Evolutionary conservation across 208 protist genomes (phyloP).

Genomic region (Acanthamoeba lenticulata): DNA sequence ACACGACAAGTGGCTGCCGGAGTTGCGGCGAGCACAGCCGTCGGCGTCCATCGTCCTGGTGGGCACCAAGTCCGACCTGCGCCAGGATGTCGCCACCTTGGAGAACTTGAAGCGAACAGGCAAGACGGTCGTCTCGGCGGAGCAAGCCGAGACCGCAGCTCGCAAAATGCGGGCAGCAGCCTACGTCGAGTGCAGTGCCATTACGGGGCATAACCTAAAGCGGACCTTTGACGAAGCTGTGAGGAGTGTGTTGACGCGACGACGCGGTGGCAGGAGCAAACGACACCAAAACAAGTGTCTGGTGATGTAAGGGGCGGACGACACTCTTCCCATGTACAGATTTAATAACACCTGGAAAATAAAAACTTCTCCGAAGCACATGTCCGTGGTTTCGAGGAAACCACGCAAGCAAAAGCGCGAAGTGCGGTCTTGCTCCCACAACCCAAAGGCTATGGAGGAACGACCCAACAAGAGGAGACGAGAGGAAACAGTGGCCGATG

Average conservation of each 20-base stretch:
- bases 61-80: slow-evolving; percentile 95
- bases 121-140: not conserved
- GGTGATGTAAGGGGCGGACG: slow-evolving; percentile 11
- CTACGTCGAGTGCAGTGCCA: slow-evolving; percentile 80
- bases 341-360: not conserved
- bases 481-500: not conserved
- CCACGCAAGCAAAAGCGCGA: no score
- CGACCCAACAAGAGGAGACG: not conserved
- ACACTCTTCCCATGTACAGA: not conserved
- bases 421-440: no score
- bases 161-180: slow-evolving; percentile 42
- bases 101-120: slow-evolving; percentile 43
- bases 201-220: slow-evolving; percentile 76
- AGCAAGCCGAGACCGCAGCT: slow-evolving; percentile 53
- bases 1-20: slow-evolving; percentile 88
- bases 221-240: slow-evolving; percentile 77
- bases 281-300: slow-evolving; percentile 40
- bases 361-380: no score
- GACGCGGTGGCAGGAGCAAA: not conserved
- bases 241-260: slow-evolving; percentile 54
- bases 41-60: slow-evolving; percentile 92
- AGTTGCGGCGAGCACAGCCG: slow-evolving; percentile 90
- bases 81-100: not conserved
- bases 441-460: not conserved
- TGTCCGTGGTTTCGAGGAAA: no score